phyloP scores from a whole-genome alignment of 2,329 filamentous ascomycete genomes.

The Acrocalymma vagum region DNA sequence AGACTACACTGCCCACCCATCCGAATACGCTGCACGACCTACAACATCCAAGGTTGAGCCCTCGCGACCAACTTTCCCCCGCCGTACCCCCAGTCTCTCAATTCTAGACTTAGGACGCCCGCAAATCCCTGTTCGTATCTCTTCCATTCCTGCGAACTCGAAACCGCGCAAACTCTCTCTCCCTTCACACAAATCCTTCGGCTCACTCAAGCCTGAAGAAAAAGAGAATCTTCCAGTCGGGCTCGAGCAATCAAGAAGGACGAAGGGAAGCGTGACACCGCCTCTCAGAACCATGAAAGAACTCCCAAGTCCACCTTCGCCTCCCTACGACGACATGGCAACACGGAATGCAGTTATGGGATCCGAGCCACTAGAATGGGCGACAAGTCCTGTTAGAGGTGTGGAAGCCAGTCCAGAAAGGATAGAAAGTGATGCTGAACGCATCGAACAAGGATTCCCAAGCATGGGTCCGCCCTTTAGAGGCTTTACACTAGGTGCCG shows the following conservation, averaged over 20 bases:
- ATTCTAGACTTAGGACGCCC: slow-evolving; percentile 34
- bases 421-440: too few relatives aligned
- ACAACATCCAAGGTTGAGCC: too few relatives aligned
- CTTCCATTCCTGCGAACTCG: slow-evolving; percentile 41
- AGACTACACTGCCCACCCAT: too few relatives aligned
- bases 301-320: slow-evolving; percentile 34
- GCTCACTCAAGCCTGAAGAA: slow-evolving; percentile 25
- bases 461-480: too few relatives aligned
- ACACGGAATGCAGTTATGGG: slow-evolving; percentile 17
- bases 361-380: too few relatives aligned
- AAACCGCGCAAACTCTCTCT: slow-evolving; percentile 43
- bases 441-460: too few relatives aligned
- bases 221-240: slow-evolving; percentile 19
- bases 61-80: too few relatives aligned
- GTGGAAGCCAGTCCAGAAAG: too few relatives aligned
- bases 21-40: too few relatives aligned
- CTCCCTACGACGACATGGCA: slow-evolving; percentile 14
- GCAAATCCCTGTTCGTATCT: slow-evolving; percentile 43
- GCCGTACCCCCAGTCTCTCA: too few relatives aligned
- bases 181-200: slow-evolving; percentile 23
- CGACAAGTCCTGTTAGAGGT: too few relatives aligned
- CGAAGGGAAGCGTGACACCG: slow-evolving; percentile 22
- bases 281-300: slow-evolving; percentile 43
- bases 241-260: slow-evolving; percentile 12
- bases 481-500: too few relatives aligned